Conservation (phyloP, 352 stramenopile genomes). For the Phytophthora capsici region DNA sequence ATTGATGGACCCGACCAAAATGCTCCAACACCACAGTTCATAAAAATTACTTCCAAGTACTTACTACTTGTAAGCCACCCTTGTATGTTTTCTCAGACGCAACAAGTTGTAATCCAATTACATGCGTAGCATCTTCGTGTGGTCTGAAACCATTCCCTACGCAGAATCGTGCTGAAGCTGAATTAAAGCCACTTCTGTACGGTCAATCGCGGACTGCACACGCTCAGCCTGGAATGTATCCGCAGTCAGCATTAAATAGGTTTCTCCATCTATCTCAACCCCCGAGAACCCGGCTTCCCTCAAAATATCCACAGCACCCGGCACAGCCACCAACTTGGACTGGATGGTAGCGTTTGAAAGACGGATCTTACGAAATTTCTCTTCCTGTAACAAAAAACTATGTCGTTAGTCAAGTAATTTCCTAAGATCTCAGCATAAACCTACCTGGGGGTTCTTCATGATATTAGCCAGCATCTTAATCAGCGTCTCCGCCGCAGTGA, state of each 20-base stretch:
- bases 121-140: conserved; percentile 16
- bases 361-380: conserved; percentile 76
- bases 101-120: no score
- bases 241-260: conserved; percentile 59
- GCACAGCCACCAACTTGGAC: conserved; percentile 65
- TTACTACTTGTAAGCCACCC: conserved; percentile 4
- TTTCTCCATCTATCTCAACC: conserved; percentile 50
- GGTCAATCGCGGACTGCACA: conserved; percentile 64
- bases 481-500: conserved; percentile 65
- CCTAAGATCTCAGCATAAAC: background rate
- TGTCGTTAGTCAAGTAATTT: conserved; percentile 4
- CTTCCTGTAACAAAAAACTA: conserved; percentile 43
- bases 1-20: conserved; percentile 1
- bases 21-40: background rate
- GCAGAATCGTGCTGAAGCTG: conserved; percentile 66
- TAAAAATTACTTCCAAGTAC: background rate
- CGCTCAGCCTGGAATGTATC: conserved; percentile 48
- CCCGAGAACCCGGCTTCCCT: conserved; percentile 59
- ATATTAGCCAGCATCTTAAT: conserved; percentile 80
- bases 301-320: conserved; percentile 63
- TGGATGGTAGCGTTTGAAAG: conserved; percentile 68
- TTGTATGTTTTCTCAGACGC: background rate
- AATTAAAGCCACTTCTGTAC: conserved; percentile 70
- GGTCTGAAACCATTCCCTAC: conserved; percentile 8
- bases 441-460: conserved; percentile 62